Evolutionary conservation across 495 filamentous ascomycete species (phyloP), one percentile per base, ranked within the genome.

Genomic region (Penicillium roqueforti): DNA sequence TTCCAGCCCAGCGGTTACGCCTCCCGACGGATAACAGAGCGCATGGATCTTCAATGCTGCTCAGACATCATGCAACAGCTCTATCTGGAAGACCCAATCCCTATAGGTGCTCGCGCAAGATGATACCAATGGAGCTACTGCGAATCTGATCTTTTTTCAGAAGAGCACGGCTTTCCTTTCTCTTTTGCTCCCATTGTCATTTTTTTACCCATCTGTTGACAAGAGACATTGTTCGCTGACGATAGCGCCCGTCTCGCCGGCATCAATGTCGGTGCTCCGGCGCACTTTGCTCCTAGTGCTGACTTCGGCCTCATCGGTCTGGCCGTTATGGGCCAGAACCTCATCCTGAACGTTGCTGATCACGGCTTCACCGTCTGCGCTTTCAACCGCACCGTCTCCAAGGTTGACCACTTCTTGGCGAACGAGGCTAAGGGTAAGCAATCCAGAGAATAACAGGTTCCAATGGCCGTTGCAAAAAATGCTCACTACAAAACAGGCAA

Each of bases 251-350:
- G 89, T 77, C 83, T 93, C 67, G 86, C 89, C 76, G 85, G 82
- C 80, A 89, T 92, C 72, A 81, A 85, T 81, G 79, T 89, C 78
- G 85, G 87, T 69, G 78, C 80, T 68, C 72, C 79, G 69, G 80
- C 75, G 82, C 78, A 68, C 59, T 64, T 66, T 66, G 61, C 57
- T 65, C 75, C 74, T 58, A 84, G 81, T 81, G 81, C 78, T 76
- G 81, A 98, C 86, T 91, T 98, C 79, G 93, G 93, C 83, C 91
- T 98, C 70, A 97, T 98, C 76, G 93, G 93, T 87, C 83, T 98
- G 81, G 93, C 95, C 76, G 92, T 98, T 68, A 97, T 98, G 93
- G 86, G 86, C 61, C 83, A 97, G 84, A 98, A 98, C 83, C 79
- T 98, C 81, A 97, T 98, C 80, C 78, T 98, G 66, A 98, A 98